Conservation (phyloP, 305 asterid genomes). For the Fraxinus floribunda region DNA sequence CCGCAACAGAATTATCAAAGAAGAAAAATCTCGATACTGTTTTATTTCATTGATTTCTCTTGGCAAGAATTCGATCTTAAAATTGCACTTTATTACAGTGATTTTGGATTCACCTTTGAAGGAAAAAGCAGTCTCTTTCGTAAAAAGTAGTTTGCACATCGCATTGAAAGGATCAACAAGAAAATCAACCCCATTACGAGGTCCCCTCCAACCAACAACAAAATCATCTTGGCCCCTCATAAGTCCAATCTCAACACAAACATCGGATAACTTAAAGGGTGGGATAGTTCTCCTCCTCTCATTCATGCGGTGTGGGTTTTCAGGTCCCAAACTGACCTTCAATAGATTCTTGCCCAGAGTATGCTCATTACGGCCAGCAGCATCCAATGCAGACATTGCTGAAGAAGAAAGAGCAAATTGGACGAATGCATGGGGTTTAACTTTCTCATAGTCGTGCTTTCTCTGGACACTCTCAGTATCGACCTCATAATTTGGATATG, state of each 20-base stretch:
- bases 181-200: slow-evolving; percentile 57
- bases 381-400: slow-evolving; percentile 49
- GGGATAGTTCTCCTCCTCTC: slow-evolving; percentile 59
- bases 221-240: slow-evolving; percentile 58
- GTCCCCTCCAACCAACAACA: slow-evolving; percentile 74
- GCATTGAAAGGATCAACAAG: slow-evolving; percentile 76
- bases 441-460: slow-evolving; percentile 48
- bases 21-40: slow-evolving; percentile 31
- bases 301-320: slow-evolving; percentile 60
- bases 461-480: slow-evolving; percentile 37
- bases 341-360: slow-evolving; percentile 34
- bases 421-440: slow-evolving; percentile 80
- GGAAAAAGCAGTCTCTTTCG: slow-evolving; percentile 66
- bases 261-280: slow-evolving; percentile 60
- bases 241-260: slow-evolving; percentile 58
- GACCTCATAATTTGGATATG: slow-evolving; percentile 56
- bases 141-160: slow-evolving; percentile 62
- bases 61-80: slow-evolving; percentile 64
- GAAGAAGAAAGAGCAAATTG: slow-evolving; percentile 65
- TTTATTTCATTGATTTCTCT: slow-evolving; percentile 69
- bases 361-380: slow-evolving; percentile 60
- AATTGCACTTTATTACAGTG: slow-evolving; percentile 64
- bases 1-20: slow-evolving; percentile 50
- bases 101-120: slow-evolving; percentile 36
- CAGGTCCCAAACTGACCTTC: slow-evolving; percentile 72